Base-by-base conservation (phyloP, 441 rosid species). In the Pelargonium citronellum region DNA sequence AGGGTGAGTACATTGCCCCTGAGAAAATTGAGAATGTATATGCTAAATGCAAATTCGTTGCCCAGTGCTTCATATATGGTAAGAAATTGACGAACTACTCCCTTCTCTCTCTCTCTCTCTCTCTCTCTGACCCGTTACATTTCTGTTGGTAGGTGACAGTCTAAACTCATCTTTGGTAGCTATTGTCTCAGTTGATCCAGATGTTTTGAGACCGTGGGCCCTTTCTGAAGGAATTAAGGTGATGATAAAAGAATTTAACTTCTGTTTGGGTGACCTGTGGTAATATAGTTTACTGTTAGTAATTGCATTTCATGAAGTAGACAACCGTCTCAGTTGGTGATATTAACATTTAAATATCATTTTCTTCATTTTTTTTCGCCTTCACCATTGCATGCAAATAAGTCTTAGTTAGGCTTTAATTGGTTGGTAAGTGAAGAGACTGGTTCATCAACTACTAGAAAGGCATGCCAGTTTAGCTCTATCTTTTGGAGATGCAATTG, bases 1-100 rank as follows among this genome's bases (percentile, higher is more conserved):
- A 95, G 22, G 99, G 99, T 67, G 99, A 95, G 84, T 95, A 92
- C 79, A 89, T 95, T 73, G 99, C 99, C 72, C 98, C 99, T 0
- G 99, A 95, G 86, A 95, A 92, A 83, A 88, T 95, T 9, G 98
- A 95, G 90, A 95, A 95, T 81, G 94, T 91, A 24, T 91, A 91
- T 77, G 89, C 96, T 19, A 95, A 92, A 75, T 91, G 98, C 96
- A 84, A 79, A 71, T 95, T 88, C 76, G 75, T 88, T 37, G 84
- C 78, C 62, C 98, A 95, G 58, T 88, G 96, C 83, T 95, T 95
- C 83, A 81, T 95, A 68, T 81, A 92, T 73, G 99, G 99, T 89
- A 83, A 79, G 82, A 69, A 69, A 57, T 70, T 20, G 67, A 58
- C 66, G 30, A 6, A 20, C 53, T 37, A 24, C 69, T 71, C 66